These are phyloP conservation scores for Pouteria campechiana DNA, from an alignment of 179 eudicot species.

Conservation along the genomic window DNA sequence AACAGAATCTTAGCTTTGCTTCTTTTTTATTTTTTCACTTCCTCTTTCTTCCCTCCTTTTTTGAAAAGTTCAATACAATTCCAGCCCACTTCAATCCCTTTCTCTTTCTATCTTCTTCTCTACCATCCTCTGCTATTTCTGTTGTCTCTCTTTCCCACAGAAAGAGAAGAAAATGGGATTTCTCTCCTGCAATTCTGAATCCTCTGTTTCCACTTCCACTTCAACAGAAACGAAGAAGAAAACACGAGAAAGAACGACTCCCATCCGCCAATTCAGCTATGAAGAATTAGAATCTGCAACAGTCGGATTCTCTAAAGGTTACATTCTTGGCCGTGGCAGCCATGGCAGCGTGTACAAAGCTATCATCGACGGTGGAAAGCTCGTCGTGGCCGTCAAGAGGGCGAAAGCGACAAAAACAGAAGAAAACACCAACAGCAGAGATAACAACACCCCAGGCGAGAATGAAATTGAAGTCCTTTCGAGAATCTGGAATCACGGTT, in stretches of 20 bases:
- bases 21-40: no score
- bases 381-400: constrained; percentile 60
- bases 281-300: constrained; percentile 52
- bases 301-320: constrained; percentile 36
- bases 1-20: no score
- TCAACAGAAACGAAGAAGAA: constrained; percentile 13
- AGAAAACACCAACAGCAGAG: no score
- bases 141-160: no score
- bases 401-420: constrained; percentile 7
- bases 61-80: no score
- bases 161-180: no score
- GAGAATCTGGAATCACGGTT: constrained; percentile 16
- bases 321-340: constrained; percentile 78
- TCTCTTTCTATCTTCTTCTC: no score
- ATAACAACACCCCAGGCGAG: constrained; percentile 11
- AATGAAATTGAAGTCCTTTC: constrained; percentile 68
- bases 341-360: constrained; percentile 70
- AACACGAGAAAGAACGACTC: not conserved
- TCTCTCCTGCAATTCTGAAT: constrained; percentile 48
- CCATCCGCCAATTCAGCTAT: constrained; percentile 31
- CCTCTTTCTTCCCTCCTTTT: no score
- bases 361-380: constrained; percentile 17
- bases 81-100: no score
- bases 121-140: no score
- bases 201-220: constrained; percentile 51